Evolutionary conservation across 2,329 filamentous ascomycete genomes (phyloP).

Genomic region (Cercospora sesami): DNA sequence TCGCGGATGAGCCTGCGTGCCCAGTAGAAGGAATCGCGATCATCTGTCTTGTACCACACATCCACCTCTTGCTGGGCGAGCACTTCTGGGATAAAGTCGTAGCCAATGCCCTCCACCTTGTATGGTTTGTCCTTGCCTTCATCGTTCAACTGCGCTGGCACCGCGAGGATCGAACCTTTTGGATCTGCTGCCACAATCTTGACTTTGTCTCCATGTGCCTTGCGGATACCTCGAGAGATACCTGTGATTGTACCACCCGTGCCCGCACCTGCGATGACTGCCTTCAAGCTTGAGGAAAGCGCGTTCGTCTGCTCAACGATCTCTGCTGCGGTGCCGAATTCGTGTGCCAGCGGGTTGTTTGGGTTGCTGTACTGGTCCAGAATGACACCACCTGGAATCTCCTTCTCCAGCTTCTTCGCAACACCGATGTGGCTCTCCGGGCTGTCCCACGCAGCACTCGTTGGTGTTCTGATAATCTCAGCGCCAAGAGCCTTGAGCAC

Average conservation of each 20-base stretch:
- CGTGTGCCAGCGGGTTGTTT: constrained; percentile 92
- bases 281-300: constrained; percentile 68
- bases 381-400: constrained; percentile 95
- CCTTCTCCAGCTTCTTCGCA: constrained; percentile 83
- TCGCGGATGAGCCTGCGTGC: no score
- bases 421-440: constrained; percentile 98
- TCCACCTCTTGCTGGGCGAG: constrained; percentile 77
- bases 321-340: constrained; percentile 91
- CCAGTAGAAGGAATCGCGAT: constrained; percentile 84
- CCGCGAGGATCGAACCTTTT: constrained; percentile 82
- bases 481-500: constrained; percentile 91
- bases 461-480: constrained; percentile 96
- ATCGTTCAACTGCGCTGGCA: constrained; percentile 77
- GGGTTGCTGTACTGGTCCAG: constrained; percentile 91
- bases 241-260: constrained; percentile 96
- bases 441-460: constrained; percentile 88
- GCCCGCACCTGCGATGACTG: constrained; percentile 85
- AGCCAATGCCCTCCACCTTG: constrained; percentile 98
- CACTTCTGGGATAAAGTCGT: constrained; percentile 96
- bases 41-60: constrained; percentile 98
- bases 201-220: constrained; percentile 74
- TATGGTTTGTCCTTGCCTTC: constrained; percentile 80
- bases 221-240: constrained; percentile 77
- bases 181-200: constrained; percentile 93
- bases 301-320: constrained; percentile 81